These are phyloP conservation scores for Taiozyma sp. DNA, from an alignment of 1,139 yeast species.

Conservation along the genomic window DNA sequence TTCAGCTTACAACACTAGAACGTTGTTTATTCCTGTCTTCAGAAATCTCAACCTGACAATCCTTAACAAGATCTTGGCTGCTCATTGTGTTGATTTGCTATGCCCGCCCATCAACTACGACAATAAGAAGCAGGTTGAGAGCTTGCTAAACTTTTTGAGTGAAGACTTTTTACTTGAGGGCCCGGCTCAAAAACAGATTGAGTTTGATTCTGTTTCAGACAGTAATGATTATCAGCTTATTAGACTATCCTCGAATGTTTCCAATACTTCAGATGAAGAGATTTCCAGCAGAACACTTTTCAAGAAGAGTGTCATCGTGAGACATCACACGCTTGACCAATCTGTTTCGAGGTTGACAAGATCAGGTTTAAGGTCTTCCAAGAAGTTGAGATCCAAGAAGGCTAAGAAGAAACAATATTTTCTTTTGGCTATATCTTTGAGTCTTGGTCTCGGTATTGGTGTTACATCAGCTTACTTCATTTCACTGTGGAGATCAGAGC, in stretches of 20 bases:
- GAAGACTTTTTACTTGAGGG: constrained; percentile 12
- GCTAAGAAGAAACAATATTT: constrained; percentile 5
- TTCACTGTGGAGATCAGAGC: background rate
- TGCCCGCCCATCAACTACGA: constrained; percentile 22
- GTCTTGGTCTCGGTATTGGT: constrained; percentile 22
- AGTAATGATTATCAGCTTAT: background rate
- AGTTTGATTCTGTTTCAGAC: background rate
- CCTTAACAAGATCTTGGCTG: constrained; percentile 14
- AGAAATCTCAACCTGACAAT: constrained; percentile 17
- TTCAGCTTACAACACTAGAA: constrained; percentile 1
- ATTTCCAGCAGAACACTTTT: background rate
- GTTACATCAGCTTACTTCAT: constrained; percentile 17
- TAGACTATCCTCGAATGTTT: background rate
- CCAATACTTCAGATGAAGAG: background rate
- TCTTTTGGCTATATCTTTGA: constrained; percentile 9
- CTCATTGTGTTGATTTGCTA: constrained; percentile 15
- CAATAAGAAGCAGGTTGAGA: constrained; percentile 13
- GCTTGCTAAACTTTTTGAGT: constrained; percentile 15
- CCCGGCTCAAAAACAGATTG: background rate
- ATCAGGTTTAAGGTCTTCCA: constrained; percentile 6
- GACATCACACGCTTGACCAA: background rate
- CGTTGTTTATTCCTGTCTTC: constrained; percentile 20
- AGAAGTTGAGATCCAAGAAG: constrained; percentile 11
- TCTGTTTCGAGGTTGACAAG: background rate
- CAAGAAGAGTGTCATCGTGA: background rate